Conservation (phyloP, 2,329 filamentous ascomycete species). For the Sclerotinia sclerotiorum region DNA sequence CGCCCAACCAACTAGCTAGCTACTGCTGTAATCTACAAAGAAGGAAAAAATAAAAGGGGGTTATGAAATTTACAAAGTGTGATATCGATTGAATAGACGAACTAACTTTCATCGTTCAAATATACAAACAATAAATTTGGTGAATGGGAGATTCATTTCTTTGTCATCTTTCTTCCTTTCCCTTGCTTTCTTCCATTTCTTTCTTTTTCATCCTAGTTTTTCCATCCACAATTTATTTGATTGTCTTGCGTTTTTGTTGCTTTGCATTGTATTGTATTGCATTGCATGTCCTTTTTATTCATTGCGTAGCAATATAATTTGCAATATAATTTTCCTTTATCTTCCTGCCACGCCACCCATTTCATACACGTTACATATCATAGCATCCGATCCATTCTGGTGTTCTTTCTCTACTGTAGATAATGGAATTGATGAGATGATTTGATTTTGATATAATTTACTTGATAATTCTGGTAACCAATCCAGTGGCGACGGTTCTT, state of each 20-base stretch:
- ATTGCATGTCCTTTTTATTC: conserved; percentile 5
- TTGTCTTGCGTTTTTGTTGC: conserved; percentile 5
- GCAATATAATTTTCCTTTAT: neutral
- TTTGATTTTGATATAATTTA: conserved; percentile 43
- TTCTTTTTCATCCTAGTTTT: neutral
- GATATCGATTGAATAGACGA: conserved; percentile 14
- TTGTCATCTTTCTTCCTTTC: conserved; percentile 1
- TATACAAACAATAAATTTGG: neutral
- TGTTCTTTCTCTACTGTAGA: neutral
- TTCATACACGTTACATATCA: conserved; percentile 13
- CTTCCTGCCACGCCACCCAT: neutral
- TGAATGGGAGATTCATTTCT: neutral
- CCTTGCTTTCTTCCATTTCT: neutral
- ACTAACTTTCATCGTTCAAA: conserved; percentile 1
- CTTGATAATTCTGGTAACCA: conserved; percentile 70
- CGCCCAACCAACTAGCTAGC: neutral
- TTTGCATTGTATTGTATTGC: neutral
- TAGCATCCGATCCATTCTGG: neutral
- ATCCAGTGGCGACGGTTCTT: conserved; percentile 79
- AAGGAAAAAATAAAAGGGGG: neutral
- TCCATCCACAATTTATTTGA: neutral
- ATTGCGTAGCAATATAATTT: neutral
- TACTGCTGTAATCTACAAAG: conserved; percentile 16
- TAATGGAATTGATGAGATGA: neutral
- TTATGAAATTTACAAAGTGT: conserved; percentile 9